phyloP scores from a whole-genome alignment of 305 asterid genomes.

The Rubia tinctorum region DNA sequence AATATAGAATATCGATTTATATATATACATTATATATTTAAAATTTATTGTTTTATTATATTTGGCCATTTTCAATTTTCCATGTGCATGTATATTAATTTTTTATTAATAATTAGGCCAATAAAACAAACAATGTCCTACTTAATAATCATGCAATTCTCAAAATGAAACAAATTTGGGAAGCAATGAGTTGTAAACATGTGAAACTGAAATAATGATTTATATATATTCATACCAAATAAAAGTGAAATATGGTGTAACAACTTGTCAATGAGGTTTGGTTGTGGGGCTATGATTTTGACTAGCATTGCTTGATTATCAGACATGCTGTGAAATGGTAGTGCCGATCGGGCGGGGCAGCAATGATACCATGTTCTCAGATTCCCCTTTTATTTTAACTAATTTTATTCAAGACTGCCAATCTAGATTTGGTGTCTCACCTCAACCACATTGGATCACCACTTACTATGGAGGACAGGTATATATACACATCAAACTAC shows the following conservation, averaged over 20 bases:
- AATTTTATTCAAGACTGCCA: slow-evolving; percentile 25
- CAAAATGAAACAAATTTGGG: too few species aligned
- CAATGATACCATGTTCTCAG: slow-evolving; percentile 56
- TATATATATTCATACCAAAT: not conserved
- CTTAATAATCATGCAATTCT: too few species aligned
- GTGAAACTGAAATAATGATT: not conserved
- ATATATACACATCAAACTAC: not conserved
- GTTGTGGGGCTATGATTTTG: not conserved
- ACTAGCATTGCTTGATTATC: not conserved
- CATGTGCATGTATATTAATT: too few species aligned
- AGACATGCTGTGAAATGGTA: slow-evolving; percentile 68
- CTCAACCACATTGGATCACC: slow-evolving; percentile 72
- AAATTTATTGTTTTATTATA: too few species aligned
- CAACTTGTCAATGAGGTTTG: not conserved
- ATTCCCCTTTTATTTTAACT: slow-evolving; percentile 33
- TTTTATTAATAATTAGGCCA: too few species aligned
- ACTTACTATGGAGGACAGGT: slow-evolving; percentile 36
- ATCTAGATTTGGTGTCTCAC: slow-evolving; percentile 37
- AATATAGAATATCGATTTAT: too few species aligned
- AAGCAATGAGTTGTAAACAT: not conserved
- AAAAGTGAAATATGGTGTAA: not conserved
- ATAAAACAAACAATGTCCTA: too few species aligned
- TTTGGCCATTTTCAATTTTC: too few species aligned
- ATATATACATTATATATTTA: too few species aligned
- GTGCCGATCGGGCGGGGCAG: slow-evolving; percentile 48